Percentiles rank a stretch among this genome's conserved stretches.
These are phyloP conservation scores for Coemansia sp. DNA, from an alignment of 192 early-diverging fungal genomes.

Conservation along the genomic window DNA sequence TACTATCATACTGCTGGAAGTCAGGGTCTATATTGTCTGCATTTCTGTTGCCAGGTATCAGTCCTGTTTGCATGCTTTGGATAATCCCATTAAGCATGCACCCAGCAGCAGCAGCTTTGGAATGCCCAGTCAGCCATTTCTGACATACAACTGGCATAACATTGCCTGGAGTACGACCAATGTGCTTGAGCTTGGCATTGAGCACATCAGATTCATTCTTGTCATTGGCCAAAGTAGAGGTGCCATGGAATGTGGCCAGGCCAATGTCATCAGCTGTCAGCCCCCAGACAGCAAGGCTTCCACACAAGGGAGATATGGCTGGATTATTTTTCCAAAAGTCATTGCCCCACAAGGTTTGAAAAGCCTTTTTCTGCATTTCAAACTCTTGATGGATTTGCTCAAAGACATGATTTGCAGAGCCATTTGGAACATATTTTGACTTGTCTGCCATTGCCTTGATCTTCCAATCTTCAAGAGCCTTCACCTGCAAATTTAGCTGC, in stretches of 20 bases:
- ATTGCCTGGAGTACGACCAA: conserved; percentile 85
- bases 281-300: conserved; percentile 81
- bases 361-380: conserved; percentile 66
- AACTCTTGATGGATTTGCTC: conserved; percentile 41
- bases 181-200: conserved; percentile 82
- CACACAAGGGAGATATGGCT: conserved; percentile 80
- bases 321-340: conserved; percentile 80
- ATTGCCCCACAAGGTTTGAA: conserved; percentile 76
- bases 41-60: conserved; percentile 88
- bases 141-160: conserved; percentile 78
- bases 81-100: conserved; percentile 74
- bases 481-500: conserved; percentile 59
- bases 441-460: neutral
- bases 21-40: conserved; percentile 41
- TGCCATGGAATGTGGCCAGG: conserved; percentile 94
- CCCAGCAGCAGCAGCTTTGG: conserved; percentile 59
- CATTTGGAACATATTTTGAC: neutral
- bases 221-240: conserved; percentile 94
- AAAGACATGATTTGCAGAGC: neutral
- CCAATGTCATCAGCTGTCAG: conserved; percentile 91
- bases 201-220: conserved; percentile 91
- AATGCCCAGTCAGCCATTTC: conserved; percentile 88
- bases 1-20: conserved; percentile 71
- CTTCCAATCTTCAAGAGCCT: conserved; percentile 19
- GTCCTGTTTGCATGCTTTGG: conserved; percentile 73